Base-by-base conservation (phyloP, 208 protist species). In the Leishmania guyanensis region DNA sequence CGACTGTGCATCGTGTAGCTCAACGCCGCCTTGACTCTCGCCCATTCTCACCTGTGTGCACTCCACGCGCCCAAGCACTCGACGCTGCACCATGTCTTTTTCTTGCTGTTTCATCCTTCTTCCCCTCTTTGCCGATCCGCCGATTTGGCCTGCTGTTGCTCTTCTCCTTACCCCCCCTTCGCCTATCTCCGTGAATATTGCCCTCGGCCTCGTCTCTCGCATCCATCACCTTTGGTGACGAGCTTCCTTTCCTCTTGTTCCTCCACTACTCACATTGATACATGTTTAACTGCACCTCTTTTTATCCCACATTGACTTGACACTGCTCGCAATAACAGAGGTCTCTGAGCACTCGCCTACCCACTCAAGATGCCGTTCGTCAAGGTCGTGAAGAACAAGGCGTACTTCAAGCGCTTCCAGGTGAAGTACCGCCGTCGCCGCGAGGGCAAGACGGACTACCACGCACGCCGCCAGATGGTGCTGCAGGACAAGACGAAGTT, bases 401-500 rank as follows among this genome's bases (percentile, higher is more conserved):
- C 92, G 88, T 99, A 99, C 96, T 99, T 99, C 98, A 99, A 99
- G 93, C 93, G 99, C 86, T 99, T 93, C 91, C 99, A 99, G 95
- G 97, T 99, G 84, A 94, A 99, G 93, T 99, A 98, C 96, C 93
- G 99, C 89, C 75, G 76, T 64, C 91, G 99, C 83, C 95, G 99
- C 85, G 99, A 99, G 91, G 98, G 99, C 78, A 99, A 99, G 92
- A 92, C n/a, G n/a, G n/a, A n/a, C n/a, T n/a, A n/a, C n/a, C n/a
- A n/a, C n/a, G n/a, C n/a, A n/a, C n/a, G n/a, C n/a, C n/a, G n/a
- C n/a, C n/a, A n/a, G n/a, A n/a, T n/a, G n/a, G n/a, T n/a, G n/a
- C n/a, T n/a, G n/a, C n/a, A n/a, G n/a, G n/a, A n/a, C n/a, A n/a
- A n/a, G n/a, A n/a, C n/a, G n/a, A n/a, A n/a, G n/a, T n/a, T n/a